phyloP scores from a whole-genome alignment of 495 filamentous ascomycete species.

The Collariella sp. region DNA sequence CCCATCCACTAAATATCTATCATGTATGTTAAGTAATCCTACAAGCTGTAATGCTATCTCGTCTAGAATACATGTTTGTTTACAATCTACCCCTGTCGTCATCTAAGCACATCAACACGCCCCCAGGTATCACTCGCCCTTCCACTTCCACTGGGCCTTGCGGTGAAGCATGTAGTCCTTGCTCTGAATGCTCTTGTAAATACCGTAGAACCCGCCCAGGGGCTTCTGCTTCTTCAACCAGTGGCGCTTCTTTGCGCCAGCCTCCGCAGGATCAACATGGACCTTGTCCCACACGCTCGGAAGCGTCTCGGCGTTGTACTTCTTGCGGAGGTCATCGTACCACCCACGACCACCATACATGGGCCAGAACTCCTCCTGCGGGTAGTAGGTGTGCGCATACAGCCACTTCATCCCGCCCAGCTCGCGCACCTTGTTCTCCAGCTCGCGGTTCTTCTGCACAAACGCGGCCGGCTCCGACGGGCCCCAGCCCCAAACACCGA shows the following conservation, averaged over 20 bases:
- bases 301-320: conserved; percentile 44
- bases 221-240: conserved; percentile 40
- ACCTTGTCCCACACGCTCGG: conserved; percentile 53
- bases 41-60: background rate
- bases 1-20: too few species aligned
- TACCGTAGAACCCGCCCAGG: conserved; percentile 46
- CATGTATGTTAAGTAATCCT: background rate
- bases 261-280: conserved; percentile 28
- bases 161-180: conserved; percentile 48
- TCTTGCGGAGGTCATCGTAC: conserved; percentile 45
- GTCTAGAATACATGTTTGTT: background rate
- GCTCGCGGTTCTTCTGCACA: conserved; percentile 50
- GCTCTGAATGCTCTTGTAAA: conserved; percentile 48
- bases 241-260: conserved; percentile 23
- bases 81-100: background rate
- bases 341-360: conserved; percentile 43
- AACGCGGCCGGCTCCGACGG: conserved; percentile 33
- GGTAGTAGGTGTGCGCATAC: conserved; percentile 54
- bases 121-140: conserved; percentile 11
- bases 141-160: conserved; percentile 45
- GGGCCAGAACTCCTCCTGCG: conserved; percentile 46
- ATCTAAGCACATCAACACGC: background rate
- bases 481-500: conserved; percentile 49
- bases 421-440: conserved; percentile 55
- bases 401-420: conserved; percentile 60